Evolutionary conservation across 2,329 filamentous ascomycete species (phyloP).

Genomic region (Penicillium decumbens): DNA sequence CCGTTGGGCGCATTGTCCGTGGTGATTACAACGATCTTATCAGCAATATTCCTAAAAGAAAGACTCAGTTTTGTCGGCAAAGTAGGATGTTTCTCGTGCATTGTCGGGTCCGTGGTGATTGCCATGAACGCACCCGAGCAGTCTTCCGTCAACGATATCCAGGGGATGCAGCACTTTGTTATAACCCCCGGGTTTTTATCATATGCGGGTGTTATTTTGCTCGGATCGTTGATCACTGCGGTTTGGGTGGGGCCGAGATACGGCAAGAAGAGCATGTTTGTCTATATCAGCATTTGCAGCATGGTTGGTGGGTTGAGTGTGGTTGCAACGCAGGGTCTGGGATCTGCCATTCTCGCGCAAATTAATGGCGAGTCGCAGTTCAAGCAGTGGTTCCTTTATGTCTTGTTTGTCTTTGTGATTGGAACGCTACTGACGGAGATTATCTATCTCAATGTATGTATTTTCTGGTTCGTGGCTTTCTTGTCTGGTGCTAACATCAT

Average conservation of each 20-base stretch:
- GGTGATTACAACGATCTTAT: constrained; percentile 85
- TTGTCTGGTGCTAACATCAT: constrained; percentile 5
- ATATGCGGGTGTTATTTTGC: constrained; percentile 76
- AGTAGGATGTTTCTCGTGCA: constrained; percentile 91
- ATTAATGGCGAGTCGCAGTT: constrained; percentile 78
- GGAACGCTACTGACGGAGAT: constrained; percentile 88
- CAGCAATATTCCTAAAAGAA: constrained; percentile 93
- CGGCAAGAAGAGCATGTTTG: constrained; percentile 95
- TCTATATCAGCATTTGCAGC: constrained; percentile 95
- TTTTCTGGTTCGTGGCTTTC: not conserved
- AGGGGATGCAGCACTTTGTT: constrained; percentile 86
- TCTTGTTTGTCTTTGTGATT: constrained; percentile 85
- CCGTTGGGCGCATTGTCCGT: constrained; percentile 87
- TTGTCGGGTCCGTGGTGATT: constrained; percentile 88
- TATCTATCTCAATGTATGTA: constrained; percentile 83
- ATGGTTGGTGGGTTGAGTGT: constrained; percentile 91
- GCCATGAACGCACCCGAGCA: constrained; percentile 86
- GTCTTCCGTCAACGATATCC: constrained; percentile 78
- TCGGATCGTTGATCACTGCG: constrained; percentile 67
- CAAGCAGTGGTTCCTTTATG: constrained; percentile 95
- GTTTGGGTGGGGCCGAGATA: constrained; percentile 80
- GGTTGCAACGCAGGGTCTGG: constrained; percentile 87
- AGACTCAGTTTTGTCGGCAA: constrained; percentile 92
- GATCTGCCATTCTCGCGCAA: constrained; percentile 85
- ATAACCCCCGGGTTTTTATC: constrained; percentile 79